Evolutionary conservation across 805 yeast species (phyloP), one percentile per base, ranked within the genome.

Genomic region (Starmera dryadoides): DNA sequence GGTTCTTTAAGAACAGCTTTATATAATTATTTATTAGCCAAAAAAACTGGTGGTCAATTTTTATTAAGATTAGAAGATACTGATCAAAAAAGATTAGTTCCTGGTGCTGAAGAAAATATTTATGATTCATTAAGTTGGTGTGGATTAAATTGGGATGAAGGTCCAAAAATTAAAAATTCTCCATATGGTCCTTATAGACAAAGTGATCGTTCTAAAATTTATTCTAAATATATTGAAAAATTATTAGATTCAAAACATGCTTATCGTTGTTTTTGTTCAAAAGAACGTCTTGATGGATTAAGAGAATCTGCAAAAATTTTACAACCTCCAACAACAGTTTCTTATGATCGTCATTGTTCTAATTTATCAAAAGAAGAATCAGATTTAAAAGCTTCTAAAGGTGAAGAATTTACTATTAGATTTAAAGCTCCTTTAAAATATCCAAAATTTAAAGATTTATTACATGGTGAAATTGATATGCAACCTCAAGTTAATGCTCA

Each of bases 1-100:
- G 99, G 99, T 0, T 89, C 97, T 0, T 56, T 93, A 34, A 66
- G 99, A 57, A 93, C 99, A 0, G 98, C 98, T 0, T 60, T 93
- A 16, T 93, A 87, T 62, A 93, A 93, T 59, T 93, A 80, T 52
- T 59, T 93, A 15, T 62, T 86, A 14, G 98, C 98, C 0, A 77
- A 68, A 49, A 69, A 74, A 39, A 86, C 96, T 0, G 75, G 76
- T 0, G 98, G 98, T 0, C 73, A 76, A 49, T 93, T 93, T 52
- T 44, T 93, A 4, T 58, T 93, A 14, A 68, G 99, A 33, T 58
- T 93, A 16, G 99, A 93, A 56, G 98, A 93, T 52, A 93, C 99
- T 0, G 99, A 93, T 60, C 88, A 76, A 48, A 79, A 73, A 16
- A 61, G 98, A 41, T 61, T 86, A 30, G 86, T 87, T 2, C 60